Base-by-base conservation (phyloP, 1,284 basidiomycete genomes). In the Marasmius tenuissimus region DNA sequence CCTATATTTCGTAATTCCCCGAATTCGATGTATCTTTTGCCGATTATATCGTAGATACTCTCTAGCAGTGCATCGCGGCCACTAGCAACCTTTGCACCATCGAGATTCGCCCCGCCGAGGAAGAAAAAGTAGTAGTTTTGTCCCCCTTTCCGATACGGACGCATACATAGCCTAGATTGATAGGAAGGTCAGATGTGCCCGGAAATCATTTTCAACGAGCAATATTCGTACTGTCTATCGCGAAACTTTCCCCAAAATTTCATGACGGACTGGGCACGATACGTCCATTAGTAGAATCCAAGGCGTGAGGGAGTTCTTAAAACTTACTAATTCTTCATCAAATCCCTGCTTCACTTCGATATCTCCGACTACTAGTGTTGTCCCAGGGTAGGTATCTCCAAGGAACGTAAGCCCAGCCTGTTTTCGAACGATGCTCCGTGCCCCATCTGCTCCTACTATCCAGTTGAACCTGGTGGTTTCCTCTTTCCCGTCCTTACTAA, bases 371-470 rank as follows among this genome's bases (percentile, higher is more conserved):
- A 73, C 51, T 7, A 65, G 20, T 0, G 66, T 42, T 4, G 69
- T 61, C 0, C 67, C 67, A 8, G 63, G 59, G 33, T 56, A 60
- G 0, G 71, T 73, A 48, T 76, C 69, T 0, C 76, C 76, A 0
- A 73, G 54, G 58, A 77, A 76, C 0, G 68, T 58, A 16, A 76
- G 47, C 0, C 70, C 70, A 2, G 75, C 65, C 20, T 69, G 66
- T 53, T 76, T 76, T 16, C 73, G 70, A 22, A 69, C 63, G 58
- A 71, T 63, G 40, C 78, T 75, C 35, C 71, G 72, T 0, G 76
- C 79, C 11, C 78, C 78, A 63, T 81, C 80, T 0, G 77, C 71
- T 9, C 79, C 79, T 48, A 81, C 70, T 22, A 82, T 66, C 68
- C 72, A 80, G 18, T 73, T 70, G 52, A 73, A 78, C 2, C 38